These are phyloP conservation scores for Panellus pusillus DNA, from an alignment of 768 basidiomycete genomes.

Conservation along the genomic window DNA sequence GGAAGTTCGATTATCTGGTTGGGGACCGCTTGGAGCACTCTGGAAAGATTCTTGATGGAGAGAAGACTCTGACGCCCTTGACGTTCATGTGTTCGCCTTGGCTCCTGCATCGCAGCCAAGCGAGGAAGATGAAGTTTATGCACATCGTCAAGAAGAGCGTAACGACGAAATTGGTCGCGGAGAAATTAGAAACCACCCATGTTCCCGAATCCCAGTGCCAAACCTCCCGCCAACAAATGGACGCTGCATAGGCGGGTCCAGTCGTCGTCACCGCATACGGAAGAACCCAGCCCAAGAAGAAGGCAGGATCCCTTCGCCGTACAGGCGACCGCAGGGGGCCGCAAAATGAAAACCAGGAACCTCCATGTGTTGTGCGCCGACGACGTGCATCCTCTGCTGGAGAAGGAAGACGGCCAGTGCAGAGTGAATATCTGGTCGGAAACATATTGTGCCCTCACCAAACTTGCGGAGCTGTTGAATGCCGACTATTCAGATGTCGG, in stretches of 20 bases:
- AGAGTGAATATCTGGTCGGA: constrained; percentile 7
- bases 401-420: constrained; percentile 29
- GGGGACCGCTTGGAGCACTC: constrained; percentile 50
- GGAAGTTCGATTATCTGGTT: constrained; percentile 83
- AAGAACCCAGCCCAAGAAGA: constrained; percentile 25
- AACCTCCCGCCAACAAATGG: constrained; percentile 19
- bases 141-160: constrained; percentile 73
- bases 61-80: constrained; percentile 71
- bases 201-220: neutral
- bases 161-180: constrained; percentile 62
- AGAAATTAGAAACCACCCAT: constrained; percentile 54
- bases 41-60: constrained; percentile 56
- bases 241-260: constrained; percentile 30
- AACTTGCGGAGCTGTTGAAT: constrained; percentile 26
- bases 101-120: constrained; percentile 62
- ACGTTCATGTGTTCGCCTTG: constrained; percentile 75
- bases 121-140: constrained; percentile 65
- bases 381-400: constrained; percentile 50
- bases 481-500: neutral
- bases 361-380: constrained; percentile 25
- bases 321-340: neutral
- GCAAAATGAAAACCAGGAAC: constrained; percentile 15
- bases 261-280: constrained; percentile 28
- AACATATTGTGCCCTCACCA: constrained; percentile 30
- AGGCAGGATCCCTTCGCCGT: constrained; percentile 8